A percentile compares a stretch with the other conserved stretches of the same genome.
Evolutionary conservation across 495 filamentous ascomycete species (phyloP).

Genomic region (Lasiosphaeria ovina): DNA sequence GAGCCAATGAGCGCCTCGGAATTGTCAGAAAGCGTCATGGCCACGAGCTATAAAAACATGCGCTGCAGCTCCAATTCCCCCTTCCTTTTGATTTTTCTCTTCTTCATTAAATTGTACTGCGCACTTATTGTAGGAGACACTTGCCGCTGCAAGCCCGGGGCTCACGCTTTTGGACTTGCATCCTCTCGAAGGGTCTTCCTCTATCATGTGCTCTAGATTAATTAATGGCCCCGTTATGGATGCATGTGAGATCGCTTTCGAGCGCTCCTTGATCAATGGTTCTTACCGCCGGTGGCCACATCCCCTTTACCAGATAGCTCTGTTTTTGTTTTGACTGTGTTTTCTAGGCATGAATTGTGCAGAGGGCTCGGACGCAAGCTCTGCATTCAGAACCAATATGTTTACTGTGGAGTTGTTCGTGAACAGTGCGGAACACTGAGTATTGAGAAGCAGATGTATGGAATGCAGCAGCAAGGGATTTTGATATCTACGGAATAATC

Average conservation of each 20-base stretch:
- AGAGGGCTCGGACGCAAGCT: too few species aligned
- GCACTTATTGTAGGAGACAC: slow-evolving; percentile 85
- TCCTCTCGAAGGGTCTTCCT: slow-evolving; percentile 51
- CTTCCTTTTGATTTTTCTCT: slow-evolving; percentile 32
- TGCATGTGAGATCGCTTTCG: slow-evolving; percentile 51
- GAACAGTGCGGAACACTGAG: too few species aligned
- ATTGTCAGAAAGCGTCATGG: slow-evolving; percentile 22
- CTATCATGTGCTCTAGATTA: slow-evolving; percentile 62
- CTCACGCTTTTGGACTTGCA: slow-evolving; percentile 14
- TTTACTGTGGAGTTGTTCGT: too few species aligned
- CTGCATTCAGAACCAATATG: too few species aligned
- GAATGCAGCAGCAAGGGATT: too few species aligned
- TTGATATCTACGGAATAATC: too few species aligned
- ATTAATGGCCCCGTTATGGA: slow-evolving; percentile 58
- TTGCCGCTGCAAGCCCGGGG: slow-evolving; percentile 26
- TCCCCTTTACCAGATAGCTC: slow-evolving; percentile 14
- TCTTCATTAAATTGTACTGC: slow-evolving; percentile 58
- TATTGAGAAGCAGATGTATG: too few species aligned
- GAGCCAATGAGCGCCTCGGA: slow-evolving; percentile 26
- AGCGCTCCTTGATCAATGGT: slow-evolving; percentile 49
- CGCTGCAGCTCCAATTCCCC: slow-evolving; percentile 13
- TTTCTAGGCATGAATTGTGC: not conserved
- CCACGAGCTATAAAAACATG: slow-evolving; percentile 20
- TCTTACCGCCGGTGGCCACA: slow-evolving; percentile 66
- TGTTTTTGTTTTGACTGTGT: not conserved